Percentiles rank a stretch among this genome's conserved stretches.
Evolutionary conservation across 2,329 filamentous ascomycete species (phyloP).

Genomic region (Colletotrichum sp.): DNA sequence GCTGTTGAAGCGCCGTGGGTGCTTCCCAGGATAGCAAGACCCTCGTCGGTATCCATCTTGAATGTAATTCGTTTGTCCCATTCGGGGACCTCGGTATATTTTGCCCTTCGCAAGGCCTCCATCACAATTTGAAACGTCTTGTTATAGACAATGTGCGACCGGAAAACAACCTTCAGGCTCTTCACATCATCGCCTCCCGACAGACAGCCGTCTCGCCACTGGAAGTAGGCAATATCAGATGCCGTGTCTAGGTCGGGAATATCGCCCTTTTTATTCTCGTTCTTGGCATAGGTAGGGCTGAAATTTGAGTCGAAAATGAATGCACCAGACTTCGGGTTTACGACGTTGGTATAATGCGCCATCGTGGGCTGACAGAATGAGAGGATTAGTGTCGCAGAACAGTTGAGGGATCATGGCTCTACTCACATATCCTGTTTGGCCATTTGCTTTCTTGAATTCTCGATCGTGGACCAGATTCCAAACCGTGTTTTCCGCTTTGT

Average conservation of each 20-base stretch:
- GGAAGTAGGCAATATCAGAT: neutral
- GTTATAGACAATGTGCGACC: neutral
- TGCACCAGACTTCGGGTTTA: neutral
- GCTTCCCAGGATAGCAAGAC: neutral
- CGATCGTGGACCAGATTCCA: neutral
- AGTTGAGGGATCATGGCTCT: neutral
- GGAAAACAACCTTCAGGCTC: neutral
- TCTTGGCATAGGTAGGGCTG: neutral
- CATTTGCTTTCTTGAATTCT: neutral
- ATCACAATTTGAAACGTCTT: neutral
- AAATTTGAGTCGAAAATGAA: neutral
- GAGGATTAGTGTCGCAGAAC: neutral
- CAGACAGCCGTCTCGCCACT: neutral
- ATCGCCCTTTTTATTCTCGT: fast-evolving
- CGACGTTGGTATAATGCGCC: neutral
- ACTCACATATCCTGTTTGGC: neutral
- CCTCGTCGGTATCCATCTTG: neutral
- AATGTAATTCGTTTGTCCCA: neutral
- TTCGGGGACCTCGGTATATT: neutral
- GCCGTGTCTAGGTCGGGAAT: neutral
- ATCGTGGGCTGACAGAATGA: neutral
- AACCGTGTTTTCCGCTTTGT: neutral
- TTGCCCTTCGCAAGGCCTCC: neutral
- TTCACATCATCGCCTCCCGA: neutral
- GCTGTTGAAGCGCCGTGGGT: neutral